Percentiles rank a stretch among this genome's conserved stretches.
These are phyloP conservation scores for Calocybe gambosa DNA, from an alignment of 1,284 basidiomycete genomes.

Conservation along the genomic window DNA sequence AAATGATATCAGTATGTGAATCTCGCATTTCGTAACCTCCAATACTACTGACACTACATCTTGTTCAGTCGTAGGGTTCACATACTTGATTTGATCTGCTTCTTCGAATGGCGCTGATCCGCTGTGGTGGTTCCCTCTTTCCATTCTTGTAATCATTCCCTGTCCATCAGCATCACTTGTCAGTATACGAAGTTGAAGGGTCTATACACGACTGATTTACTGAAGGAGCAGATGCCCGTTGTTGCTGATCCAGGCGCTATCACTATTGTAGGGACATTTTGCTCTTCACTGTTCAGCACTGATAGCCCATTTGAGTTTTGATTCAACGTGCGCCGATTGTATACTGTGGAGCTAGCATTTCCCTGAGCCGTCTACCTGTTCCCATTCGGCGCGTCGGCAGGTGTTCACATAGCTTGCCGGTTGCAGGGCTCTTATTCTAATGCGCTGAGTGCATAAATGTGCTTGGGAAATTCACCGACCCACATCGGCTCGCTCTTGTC, in stretches of 20 bases:
- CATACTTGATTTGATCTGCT: background rate
- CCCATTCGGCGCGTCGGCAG: background rate
- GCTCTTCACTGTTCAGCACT: background rate
- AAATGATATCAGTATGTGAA: background rate
- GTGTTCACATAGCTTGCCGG: background rate
- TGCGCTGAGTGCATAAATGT: background rate
- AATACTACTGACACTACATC: background rate
- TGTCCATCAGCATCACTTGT: background rate
- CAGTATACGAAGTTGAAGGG: background rate
- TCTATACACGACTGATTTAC: background rate
- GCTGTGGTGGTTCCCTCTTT: background rate
- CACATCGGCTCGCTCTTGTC: background rate
- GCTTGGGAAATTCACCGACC: background rate
- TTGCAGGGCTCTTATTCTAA: background rate
- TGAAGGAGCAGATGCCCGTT: background rate
- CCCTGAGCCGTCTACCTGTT: background rate
- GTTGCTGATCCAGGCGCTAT: background rate
- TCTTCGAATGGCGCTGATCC: background rate
- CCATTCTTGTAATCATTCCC: background rate
- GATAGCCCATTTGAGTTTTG: background rate
- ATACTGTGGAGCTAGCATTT: background rate
- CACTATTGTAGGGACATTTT: background rate
- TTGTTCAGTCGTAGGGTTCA: background rate
- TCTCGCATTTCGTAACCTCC: background rate
- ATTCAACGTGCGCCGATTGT: background rate